Base-by-base conservation (phyloP, 352 stramenopile species). In the Phytopythium ostracodes region DNA sequence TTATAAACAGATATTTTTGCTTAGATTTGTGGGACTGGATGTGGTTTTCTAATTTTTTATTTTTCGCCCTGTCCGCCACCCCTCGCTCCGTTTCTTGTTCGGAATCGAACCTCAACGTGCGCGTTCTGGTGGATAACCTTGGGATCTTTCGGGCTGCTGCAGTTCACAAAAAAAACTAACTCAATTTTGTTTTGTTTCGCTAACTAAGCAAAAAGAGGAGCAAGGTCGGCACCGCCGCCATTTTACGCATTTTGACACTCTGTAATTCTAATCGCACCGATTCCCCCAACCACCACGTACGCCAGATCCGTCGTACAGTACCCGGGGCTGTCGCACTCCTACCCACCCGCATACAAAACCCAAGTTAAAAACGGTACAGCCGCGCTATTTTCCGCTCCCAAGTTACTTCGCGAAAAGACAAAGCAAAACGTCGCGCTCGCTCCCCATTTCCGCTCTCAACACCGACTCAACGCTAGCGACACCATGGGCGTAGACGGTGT, bases 401-500 rank as follows among this genome's bases (percentile, higher is more conserved):
- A n/a, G n/a, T 36, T 9, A 36, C 4, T 4, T 9, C 33, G 33
- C 33, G 33, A 38, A 38, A 38, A 38, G 33, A 10, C 33, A 38
- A 38, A 38, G 29, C 29, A 11, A 42, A 42, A 11, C 12, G 38
- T 15, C 38, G 8, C 38, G 38, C 38, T 44, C 11, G 38, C 2
- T 42, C 38, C 6, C 46, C 46, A 52, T 52, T 53, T 36, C 47
- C 15, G 11, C 14, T 36, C n/a, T 35, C 12, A 38, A 38, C 17
- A 31, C n/a, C 14, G 51, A 59, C 25, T 11, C 54, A 20, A 25
- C 33, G 27, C 20, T 20, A 15, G 14, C 24, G 17, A 14, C 33
- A 38, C 1, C 24, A 77, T 77, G 72, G 67, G 59, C 44, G 61
- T 71, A 14, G 67, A 80, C 27, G 69, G 67, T 59, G 51, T 75